These are phyloP conservation scores for Phytophthora ramorum DNA, from an alignment of 352 stramenopile genomes.

Conservation along the genomic window DNA sequence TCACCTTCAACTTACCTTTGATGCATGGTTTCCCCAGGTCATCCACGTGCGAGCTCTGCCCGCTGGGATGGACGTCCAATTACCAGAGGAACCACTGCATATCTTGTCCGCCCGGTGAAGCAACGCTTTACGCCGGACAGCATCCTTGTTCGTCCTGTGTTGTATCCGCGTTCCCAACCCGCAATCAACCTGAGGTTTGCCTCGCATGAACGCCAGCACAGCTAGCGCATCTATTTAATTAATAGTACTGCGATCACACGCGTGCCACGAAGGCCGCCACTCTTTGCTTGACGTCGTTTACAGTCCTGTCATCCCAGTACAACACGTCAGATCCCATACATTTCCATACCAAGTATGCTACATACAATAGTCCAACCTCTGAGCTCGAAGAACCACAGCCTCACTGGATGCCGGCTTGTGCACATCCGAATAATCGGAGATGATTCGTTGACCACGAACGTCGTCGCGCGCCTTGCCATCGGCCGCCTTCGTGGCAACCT, in stretches of 20 bases:
- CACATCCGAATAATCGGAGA: conserved; percentile 73
- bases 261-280: conserved; percentile 43
- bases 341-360: neutral
- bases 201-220: conserved; percentile 24
- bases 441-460: conserved; percentile 69
- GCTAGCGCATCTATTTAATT: conserved; percentile 28
- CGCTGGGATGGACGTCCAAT: conserved; percentile 55
- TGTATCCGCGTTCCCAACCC: conserved; percentile 37
- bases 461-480: conserved; percentile 78
- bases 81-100: conserved; percentile 64
- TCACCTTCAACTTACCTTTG: conserved; percentile 11
- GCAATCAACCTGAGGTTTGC: conserved; percentile 27
- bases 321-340: conserved; percentile 7
- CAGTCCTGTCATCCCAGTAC: conserved; percentile 23
- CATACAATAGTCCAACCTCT: conserved; percentile 44
- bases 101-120: conserved; percentile 49
- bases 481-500: conserved; percentile 66
- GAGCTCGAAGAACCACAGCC: conserved; percentile 50
- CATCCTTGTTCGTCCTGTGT: conserved; percentile 60
- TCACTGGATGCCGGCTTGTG: conserved; percentile 61
- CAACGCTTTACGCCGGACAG: conserved; percentile 43
- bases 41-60: conserved; percentile 49
- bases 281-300: conserved; percentile 38
- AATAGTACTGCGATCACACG: conserved; percentile 20
- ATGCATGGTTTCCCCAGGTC: conserved; percentile 26